These are phyloP conservation scores for Amanita rubescens DNA, from an alignment of 768 basidiomycete species.

Conservation along the genomic window DNA sequence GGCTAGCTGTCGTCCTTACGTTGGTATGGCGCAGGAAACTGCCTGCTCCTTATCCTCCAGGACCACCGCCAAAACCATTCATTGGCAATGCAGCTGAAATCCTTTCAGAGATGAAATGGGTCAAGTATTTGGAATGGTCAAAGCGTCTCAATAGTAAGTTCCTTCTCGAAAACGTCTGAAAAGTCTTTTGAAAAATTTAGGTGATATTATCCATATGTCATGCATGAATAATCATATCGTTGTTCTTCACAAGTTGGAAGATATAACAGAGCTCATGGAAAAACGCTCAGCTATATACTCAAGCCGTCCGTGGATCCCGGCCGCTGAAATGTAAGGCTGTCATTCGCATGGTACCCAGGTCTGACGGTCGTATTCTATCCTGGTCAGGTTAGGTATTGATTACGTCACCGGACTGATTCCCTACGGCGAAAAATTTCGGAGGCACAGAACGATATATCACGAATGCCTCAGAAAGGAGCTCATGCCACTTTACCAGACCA, in stretches of 20 bases:
- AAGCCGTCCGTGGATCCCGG: constrained; percentile 15
- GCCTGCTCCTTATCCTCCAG: neutral
- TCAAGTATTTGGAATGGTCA: neutral
- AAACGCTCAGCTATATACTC: constrained; percentile 21
- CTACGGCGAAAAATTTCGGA: neutral
- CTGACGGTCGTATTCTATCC: neutral
- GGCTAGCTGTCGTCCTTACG: neutral
- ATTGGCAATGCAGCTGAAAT: constrained; percentile 2
- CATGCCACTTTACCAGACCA: neutral
- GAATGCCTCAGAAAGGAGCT: neutral
- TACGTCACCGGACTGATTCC: constrained; percentile 8
- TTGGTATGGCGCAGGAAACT: neutral
- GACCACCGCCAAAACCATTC: neutral
- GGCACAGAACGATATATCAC: neutral
- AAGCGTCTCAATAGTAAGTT: constrained; percentile 1
- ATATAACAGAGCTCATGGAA: constrained; percentile 19
- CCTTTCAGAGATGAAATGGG: neutral
- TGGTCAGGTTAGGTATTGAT: constrained; percentile 13
- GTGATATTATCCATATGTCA: constrained; percentile 19
- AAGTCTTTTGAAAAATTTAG: constrained; percentile 4
- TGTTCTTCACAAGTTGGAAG: constrained; percentile 17
- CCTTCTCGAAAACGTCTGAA: neutral
- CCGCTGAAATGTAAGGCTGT: constrained; percentile 15
- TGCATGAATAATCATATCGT: constrained; percentile 17
- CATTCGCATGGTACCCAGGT: neutral